Evolutionary conservation across 2,329 filamentous ascomycete genomes (phyloP), one percentile per base, ranked within the genome.

Genomic region (Aspergillus sp.): DNA sequence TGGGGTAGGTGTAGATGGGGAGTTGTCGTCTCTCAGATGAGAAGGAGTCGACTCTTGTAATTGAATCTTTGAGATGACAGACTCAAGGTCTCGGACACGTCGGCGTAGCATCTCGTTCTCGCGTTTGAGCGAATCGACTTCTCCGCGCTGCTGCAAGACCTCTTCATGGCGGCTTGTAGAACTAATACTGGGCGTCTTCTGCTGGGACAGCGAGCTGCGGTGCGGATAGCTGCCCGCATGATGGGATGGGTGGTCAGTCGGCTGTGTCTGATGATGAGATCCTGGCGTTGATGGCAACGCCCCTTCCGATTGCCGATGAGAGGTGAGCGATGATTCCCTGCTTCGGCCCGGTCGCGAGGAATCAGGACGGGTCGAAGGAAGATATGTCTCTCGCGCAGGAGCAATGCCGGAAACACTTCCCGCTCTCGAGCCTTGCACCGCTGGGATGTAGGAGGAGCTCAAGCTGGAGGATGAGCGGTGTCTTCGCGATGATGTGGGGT

Each of bases 401-500:
- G 77, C 76, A 53, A 82, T 79, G 15, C 78, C 79, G 4, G 74
- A 74, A 15, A 79, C 72, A 41, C 75, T 76, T 47, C 69, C 74
- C 30, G 75, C 65, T 58, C 73, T 64, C 15, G 72, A 70, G n/a
- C 70, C 70, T 59, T 72, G 76, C 36, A 70, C 71, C 47, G 70
- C 69, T 53, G 76, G 70, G 56, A 78, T 76, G 48, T 79, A 76
- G 15, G 79, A 75, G 9, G 79, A 74, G 30, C 82, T 84, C 13
- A 85, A 76, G 62, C 80, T 85, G 5, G 82, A 84, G 8, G 81
- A 84, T 19, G 83, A 85, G 53, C 84, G 81, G 69, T 87, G 84
- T 55, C 85, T 81, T 54, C 78, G 84, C 60, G 77, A 84, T 62
- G 81, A 79, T 21, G 81, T 84, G 13, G 85, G 82, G 59, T 85